phyloP scores from a whole-genome alignment of 495 filamentous ascomycete species.

The Aspergillus wentii region DNA sequence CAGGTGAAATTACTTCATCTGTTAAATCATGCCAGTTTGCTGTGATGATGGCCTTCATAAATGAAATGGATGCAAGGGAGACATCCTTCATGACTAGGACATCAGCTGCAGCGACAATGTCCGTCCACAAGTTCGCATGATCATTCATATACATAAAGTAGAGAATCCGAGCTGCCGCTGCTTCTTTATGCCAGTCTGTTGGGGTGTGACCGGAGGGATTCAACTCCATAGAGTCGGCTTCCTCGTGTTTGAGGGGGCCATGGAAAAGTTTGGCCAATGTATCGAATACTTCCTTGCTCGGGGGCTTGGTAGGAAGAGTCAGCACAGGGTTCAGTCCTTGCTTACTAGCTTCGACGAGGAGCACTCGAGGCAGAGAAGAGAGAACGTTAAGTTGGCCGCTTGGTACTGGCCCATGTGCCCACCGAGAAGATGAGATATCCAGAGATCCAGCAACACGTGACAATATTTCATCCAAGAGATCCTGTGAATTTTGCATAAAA shows the following conservation, averaged over 20 bases:
- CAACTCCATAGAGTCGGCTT: constrained; percentile 25
- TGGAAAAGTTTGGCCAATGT: constrained; percentile 52
- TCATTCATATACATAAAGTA: constrained; percentile 52
- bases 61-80: constrained; percentile 49
- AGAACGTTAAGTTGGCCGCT: constrained; percentile 53
- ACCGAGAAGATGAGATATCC: constrained; percentile 39
- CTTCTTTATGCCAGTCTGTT: constrained; percentile 39
- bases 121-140: constrained; percentile 45
- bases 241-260: constrained; percentile 34
- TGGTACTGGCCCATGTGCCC: constrained; percentile 46
- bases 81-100: constrained; percentile 54
- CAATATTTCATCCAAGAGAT: constrained; percentile 40
- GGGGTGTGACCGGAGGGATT: constrained; percentile 30
- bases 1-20: constrained; percentile 10
- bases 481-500: constrained; percentile 38
- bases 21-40: constrained; percentile 49
- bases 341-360: constrained; percentile 46
- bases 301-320: constrained; percentile 42
- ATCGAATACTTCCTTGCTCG: constrained; percentile 49
- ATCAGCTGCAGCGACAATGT: constrained; percentile 50
- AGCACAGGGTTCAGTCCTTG: constrained; percentile 42
- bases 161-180: constrained; percentile 50
- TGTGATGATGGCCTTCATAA: constrained; percentile 49
- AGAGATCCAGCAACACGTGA: constrained; percentile 40
- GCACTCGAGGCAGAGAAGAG: constrained; percentile 50